Evolutionary conservation across 192 early-diverging fungal genomes (phyloP).

Genomic region (Coemansia asiatica): DNA sequence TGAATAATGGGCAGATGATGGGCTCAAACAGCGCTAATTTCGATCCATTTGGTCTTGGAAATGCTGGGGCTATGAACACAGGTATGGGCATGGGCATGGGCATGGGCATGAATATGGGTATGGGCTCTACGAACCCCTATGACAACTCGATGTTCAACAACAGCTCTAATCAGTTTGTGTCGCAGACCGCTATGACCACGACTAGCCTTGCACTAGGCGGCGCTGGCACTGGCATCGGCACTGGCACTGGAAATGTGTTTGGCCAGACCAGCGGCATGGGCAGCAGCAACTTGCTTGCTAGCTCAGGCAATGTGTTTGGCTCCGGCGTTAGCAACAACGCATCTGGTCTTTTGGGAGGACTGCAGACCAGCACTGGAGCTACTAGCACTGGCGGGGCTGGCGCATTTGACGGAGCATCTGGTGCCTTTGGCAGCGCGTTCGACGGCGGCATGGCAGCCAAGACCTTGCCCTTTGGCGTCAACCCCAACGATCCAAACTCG

Average conservation of each 20-base stretch:
- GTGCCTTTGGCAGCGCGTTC: conserved; percentile 53
- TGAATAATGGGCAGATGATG: neutral
- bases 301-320: conserved; percentile 9
- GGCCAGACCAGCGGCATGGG: conserved; percentile 25
- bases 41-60: conserved; percentile 47
- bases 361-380: conserved; percentile 4
- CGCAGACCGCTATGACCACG: conserved; percentile 35
- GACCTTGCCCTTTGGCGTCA: conserved; percentile 42
- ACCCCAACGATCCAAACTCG: conserved; percentile 45
- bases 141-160: conserved; percentile 19
- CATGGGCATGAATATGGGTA: conserved; percentile 9
- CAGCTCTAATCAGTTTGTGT: conserved; percentile 38
- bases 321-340: conserved; percentile 1
- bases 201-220: conserved; percentile 10
- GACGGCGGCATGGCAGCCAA: conserved; percentile 53
- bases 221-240: neutral
- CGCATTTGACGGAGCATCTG: conserved; percentile 39
- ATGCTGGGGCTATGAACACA: neutral
- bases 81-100: neutral
- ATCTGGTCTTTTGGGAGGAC: conserved; percentile 15
- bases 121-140: conserved; percentile 19
- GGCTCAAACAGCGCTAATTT: conserved; percentile 19
- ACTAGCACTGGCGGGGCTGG: conserved; percentile 4
- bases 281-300: conserved; percentile 9
- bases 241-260: conserved; percentile 26